Evolutionary conservation across 352 stramenopile genomes (phyloP).

Genomic region (Thalassiosira exigua): DNA sequence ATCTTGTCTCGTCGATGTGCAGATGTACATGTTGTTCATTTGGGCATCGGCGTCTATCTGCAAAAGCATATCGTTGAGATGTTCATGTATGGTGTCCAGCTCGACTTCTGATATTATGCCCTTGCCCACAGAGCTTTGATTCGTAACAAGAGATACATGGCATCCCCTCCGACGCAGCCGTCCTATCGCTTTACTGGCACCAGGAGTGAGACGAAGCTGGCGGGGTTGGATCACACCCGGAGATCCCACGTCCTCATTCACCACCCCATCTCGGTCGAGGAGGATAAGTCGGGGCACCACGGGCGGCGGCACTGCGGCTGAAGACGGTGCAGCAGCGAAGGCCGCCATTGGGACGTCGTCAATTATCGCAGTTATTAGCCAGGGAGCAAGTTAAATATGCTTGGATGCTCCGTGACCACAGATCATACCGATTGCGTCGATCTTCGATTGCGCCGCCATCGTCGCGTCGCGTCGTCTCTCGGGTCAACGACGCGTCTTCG

Average conservation of each 20-base stretch:
- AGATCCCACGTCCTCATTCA: slow-evolving; percentile 56
- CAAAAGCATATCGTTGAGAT: slow-evolving; percentile 19
- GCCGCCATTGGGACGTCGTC: no score
- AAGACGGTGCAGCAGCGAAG: background rate
- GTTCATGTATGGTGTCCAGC: slow-evolving; percentile 39
- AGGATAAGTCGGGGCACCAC: slow-evolving; percentile 14
- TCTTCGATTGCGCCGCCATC: no score
- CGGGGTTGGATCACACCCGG: slow-evolving; percentile 32
- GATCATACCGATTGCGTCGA: no score
- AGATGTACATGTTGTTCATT: slow-evolving; percentile 44
- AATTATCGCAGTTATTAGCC: no score
- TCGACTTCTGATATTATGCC: slow-evolving; percentile 26
- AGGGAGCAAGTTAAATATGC: no score
- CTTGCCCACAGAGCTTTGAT: slow-evolving; percentile 60
- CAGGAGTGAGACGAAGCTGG: slow-evolving; percentile 34
- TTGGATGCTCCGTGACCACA: no score
- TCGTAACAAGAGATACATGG: slow-evolving; percentile 46
- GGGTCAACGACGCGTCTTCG: no score
- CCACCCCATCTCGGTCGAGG: slow-evolving; percentile 48
- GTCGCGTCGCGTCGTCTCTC: no score
- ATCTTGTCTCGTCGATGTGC: slow-evolving; percentile 35
- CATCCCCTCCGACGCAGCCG: slow-evolving; percentile 37
- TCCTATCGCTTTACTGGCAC: slow-evolving; percentile 35
- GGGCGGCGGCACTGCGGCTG: background rate
- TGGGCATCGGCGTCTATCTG: slow-evolving; percentile 26